phyloP scores from a whole-genome alignment of 2,329 filamentous ascomycete species.

The Xylariales sp. region DNA sequence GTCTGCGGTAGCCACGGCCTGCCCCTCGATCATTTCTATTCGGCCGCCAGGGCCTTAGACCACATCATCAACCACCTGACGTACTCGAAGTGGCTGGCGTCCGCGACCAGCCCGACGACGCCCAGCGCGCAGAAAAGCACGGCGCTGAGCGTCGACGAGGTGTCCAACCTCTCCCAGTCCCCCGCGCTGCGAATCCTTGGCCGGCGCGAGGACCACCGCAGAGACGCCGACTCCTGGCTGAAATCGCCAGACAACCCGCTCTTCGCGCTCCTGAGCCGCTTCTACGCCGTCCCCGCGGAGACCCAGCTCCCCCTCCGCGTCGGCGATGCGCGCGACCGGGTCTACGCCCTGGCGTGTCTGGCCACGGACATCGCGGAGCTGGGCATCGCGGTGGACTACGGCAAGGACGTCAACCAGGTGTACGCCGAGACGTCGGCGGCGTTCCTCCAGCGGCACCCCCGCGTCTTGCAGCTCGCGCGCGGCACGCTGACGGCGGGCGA shows the following conservation, averaged over 20 bases:
- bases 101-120: constrained; percentile 27
- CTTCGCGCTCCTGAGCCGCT: constrained; percentile 37
- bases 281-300: constrained; percentile 17
- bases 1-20: constrained; percentile 39
- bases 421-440: constrained; percentile 36
- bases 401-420: constrained; percentile 24
- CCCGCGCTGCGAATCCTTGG: constrained; percentile 35
- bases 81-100: constrained; percentile 42
- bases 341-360: constrained; percentile 37
- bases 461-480: constrained; percentile 31
- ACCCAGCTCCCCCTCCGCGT: constrained; percentile 14
- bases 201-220: constrained; percentile 38
- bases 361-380: constrained; percentile 32
- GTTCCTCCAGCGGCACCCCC: constrained; percentile 30
- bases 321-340: constrained; percentile 32
- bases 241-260: constrained; percentile 35
- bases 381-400: constrained; percentile 32
- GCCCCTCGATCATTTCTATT: constrained; percentile 38
- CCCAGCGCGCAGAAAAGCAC: constrained; percentile 1
- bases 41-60: constrained; percentile 40
- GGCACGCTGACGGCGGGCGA: constrained; percentile 16
- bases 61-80: constrained; percentile 43
- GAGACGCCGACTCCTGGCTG: constrained; percentile 34
- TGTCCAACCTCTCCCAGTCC: constrained; percentile 41
- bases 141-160: constrained; percentile 36